Evolutionary conservation across 2,329 filamentous ascomycete genomes (phyloP).

Genomic region (Alternaria sp.): DNA sequence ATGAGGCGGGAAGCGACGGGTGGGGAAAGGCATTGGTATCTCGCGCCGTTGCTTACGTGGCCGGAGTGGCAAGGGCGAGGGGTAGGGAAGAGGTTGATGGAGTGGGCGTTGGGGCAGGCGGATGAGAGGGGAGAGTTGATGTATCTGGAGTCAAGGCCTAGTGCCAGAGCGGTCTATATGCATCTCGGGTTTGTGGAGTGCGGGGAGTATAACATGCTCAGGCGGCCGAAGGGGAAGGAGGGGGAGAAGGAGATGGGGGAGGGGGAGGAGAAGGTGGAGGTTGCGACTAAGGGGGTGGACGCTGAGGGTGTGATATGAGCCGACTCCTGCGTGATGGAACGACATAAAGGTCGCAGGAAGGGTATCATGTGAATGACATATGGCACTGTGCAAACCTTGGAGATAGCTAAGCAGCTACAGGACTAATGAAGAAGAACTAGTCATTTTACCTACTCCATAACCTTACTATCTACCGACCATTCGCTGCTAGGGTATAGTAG

Average conservation of each 20-base stretch:
- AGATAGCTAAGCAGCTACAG: neutral
- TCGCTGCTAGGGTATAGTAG: neutral
- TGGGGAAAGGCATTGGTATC: conserved; percentile 40
- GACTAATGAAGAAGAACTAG: neutral
- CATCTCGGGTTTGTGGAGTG: conserved; percentile 35
- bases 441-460: neutral
- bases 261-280: neutral
- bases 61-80: conserved; percentile 40
- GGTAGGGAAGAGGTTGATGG: conserved; percentile 33
- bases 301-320: neutral
- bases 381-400: neutral
- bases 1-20: conserved; percentile 20
- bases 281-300: neutral
- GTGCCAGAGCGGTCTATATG: conserved; percentile 37
- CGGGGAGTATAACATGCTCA: conserved; percentile 24
- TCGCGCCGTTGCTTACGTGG: conserved; percentile 36
- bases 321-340: neutral
- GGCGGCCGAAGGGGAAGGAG: conserved; percentile 5
- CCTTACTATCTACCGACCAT: neutral
- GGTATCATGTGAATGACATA: neutral
- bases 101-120: conserved; percentile 41
- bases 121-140: conserved; percentile 32
- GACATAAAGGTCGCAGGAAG: neutral
- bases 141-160: conserved; percentile 35
- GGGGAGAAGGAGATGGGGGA: neutral